A percentile compares a stretch with the other conserved stretches of the same genome.
These are phyloP conservation scores for Pelagophyceae sp. DNA, from an alignment of 352 stramenopile genomes.

Conservation along the genomic window DNA sequence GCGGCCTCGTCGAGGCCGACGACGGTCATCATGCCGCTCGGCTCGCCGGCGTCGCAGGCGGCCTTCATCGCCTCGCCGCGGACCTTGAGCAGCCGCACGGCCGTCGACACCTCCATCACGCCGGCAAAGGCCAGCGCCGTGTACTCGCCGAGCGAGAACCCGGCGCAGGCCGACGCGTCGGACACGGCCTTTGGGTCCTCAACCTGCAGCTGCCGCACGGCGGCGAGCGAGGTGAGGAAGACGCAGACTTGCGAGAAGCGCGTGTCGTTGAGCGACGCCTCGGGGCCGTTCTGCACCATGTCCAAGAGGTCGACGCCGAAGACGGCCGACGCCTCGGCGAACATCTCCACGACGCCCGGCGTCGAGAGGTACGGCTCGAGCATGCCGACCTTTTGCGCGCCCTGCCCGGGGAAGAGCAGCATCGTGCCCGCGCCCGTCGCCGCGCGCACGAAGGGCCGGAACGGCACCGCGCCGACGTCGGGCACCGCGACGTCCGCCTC, in stretches of 20 bases:
- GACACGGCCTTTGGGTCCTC: constrained; percentile 13
- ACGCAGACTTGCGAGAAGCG: constrained; percentile 27
- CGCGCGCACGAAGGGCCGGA: neutral
- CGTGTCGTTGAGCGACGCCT: constrained; percentile 26
- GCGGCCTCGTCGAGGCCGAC: constrained; percentile 9
- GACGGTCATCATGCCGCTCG: constrained; percentile 26
- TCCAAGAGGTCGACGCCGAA: constrained; percentile 20
- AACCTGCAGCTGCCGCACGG: constrained; percentile 14
- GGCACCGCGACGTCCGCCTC: neutral
- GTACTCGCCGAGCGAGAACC: constrained; percentile 29
- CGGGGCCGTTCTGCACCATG: constrained; percentile 16
- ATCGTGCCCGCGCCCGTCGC: neutral
- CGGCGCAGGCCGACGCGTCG: neutral
- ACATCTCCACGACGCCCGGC: constrained; percentile 1
- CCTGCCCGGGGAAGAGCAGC: constrained; percentile 28
- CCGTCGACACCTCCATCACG: constrained; percentile 21
- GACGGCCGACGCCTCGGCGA: constrained; percentile 8
- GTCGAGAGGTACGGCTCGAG: neutral
- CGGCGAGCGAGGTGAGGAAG: constrained; percentile 20
- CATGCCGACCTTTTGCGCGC: constrained; percentile 27
- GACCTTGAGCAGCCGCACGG: constrained; percentile 15
- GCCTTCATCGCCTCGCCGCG: constrained; percentile 25
- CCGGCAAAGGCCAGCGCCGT: constrained; percentile 24
- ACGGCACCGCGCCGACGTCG: neutral
- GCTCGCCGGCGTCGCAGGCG: neutral